Base-by-base conservation (phyloP, 208 protist genomes). In the Trypanosoma conorhini region DNA sequence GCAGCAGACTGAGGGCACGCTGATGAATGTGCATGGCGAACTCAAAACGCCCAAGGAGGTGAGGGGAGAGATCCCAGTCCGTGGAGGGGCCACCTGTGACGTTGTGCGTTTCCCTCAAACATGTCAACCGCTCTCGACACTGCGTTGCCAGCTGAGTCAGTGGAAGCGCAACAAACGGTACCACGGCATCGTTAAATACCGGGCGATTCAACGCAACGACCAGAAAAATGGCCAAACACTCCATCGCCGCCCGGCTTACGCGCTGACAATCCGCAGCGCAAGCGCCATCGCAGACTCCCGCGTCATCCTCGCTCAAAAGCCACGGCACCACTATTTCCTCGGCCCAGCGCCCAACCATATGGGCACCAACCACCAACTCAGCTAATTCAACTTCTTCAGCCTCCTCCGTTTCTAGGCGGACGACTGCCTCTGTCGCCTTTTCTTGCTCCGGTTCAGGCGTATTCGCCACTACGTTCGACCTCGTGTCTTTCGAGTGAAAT, bases 1-100 rank as follows among this genome's bases (percentile, higher is more conserved):
- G 62, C 38, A 74, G 15, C 31, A 69, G 22, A 70, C 51, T 40
- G 52, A 81, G 59, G 64, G 66, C 61, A 21, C 52, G 22, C 21
- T 58, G 48, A 5, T 79, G 74, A 28, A 79, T 62, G 26, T 72
- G 67, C 51, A 79, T 46, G 13, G 67, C 67, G 63, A 79, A 74
- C 61, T 74, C 62, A 63, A 79, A 79, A 0, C 68, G 48, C 19
- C 67, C 74, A 26, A 79, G 62, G 10, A 74, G n/a, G 61, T 70
- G 51, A 40, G 10, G 21, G n/a, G 21, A 59, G 35, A 59, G 35
- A 52, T 66, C 35, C 33, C 19, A 64, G 54, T 17, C 30, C 61
- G 3, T 8, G 21, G 22, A 12, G 0, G 46, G 30, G 10, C 46
- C 46, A 21, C 46, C 46, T 4, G 28, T 35, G 24, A 60, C 33